A percentile compares a stretch with the other conserved stretches of the same genome.
These are phyloP conservation scores for Backusella morwellensis DNA, from an alignment of 192 early-diverging fungal species.

Conservation along the genomic window DNA sequence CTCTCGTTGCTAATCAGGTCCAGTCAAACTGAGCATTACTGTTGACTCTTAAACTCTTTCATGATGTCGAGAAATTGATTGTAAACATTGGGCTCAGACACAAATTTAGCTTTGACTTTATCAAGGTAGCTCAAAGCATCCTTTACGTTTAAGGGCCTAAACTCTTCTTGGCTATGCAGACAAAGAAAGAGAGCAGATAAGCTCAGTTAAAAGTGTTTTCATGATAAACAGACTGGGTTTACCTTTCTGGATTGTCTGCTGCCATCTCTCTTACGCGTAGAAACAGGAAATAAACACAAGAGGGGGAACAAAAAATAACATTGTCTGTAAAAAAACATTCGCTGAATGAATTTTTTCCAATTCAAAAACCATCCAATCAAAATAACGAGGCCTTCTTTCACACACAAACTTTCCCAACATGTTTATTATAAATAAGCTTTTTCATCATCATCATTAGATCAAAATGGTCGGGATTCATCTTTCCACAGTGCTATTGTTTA, in stretches of 20 bases:
- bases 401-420: not conserved
- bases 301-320: not conserved
- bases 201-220: not conserved
- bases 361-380: not conserved
- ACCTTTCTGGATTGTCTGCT: conserved; percentile 1
- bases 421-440: not conserved
- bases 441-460: not conserved
- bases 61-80: conserved; percentile 96
- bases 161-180: conserved; percentile 10
- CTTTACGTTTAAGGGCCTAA: conserved; percentile 73
- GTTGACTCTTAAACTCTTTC: conserved; percentile 97
- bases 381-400: not conserved
- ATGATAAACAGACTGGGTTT: not conserved
- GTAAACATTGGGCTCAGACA: conserved; percentile 88
- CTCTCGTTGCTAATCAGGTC: conserved; percentile 12
- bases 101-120: conserved; percentile 88
- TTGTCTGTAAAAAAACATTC: not conserved
- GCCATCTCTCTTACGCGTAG: conserved; percentile 2
- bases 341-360: not conserved
- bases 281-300: not conserved
- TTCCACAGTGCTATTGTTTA: not conserved
- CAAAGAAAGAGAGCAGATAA: not conserved
- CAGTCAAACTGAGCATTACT: conserved; percentile 31
- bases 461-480: not conserved
- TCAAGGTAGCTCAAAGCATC: conserved; percentile 95